These are phyloP conservation scores for Malbranchea cinnamomea DNA, from an alignment of 2,329 filamentous ascomycete genomes.

Conservation along the genomic window DNA sequence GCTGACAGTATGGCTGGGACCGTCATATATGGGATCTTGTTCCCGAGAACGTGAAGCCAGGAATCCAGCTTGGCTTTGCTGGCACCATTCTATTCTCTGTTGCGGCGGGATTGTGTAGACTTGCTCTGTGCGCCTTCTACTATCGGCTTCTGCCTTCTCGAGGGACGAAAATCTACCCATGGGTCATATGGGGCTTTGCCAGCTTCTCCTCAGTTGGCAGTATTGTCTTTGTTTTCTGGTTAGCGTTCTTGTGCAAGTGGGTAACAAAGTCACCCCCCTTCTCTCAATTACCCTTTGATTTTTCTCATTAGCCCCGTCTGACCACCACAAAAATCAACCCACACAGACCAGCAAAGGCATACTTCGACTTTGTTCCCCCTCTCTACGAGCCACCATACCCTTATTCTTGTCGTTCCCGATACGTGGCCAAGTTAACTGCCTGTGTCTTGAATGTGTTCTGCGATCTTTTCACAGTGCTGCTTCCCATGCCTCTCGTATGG, in stretches of 20 bases:
- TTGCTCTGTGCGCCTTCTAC: conserved; percentile 3
- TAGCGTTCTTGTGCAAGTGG: too few species aligned
- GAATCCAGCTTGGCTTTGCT: conserved; percentile 3
- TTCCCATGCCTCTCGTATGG: conserved; percentile 2
- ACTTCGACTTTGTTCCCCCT: conserved; percentile 1
- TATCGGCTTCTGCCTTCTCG: not conserved
- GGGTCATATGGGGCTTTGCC: too few species aligned
- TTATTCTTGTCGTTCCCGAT: conserved; percentile 1
- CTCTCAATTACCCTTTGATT: not conserved
- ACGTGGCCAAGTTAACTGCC: not conserved
- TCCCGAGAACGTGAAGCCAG: conserved; percentile 2
- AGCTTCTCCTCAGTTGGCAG: too few species aligned
- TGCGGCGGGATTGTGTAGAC: not conserved
- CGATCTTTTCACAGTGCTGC: conserved; percentile 3
- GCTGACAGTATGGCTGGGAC: conserved; percentile 3
- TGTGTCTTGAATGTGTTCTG: not conserved
- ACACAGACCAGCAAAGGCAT: not conserved
- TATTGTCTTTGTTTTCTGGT: too few species aligned
- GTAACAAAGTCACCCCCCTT: too few species aligned
- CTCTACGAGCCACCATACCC: conserved; percentile 1
- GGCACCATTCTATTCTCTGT: conserved; percentile 1
- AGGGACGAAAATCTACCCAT: too few species aligned
- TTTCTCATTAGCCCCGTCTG: not conserved
- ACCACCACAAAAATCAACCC: not conserved
- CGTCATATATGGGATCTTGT: conserved; percentile 5